Evolutionary conservation across 345 rosid species (phyloP).

Genomic region (Litchi chinensis): DNA sequence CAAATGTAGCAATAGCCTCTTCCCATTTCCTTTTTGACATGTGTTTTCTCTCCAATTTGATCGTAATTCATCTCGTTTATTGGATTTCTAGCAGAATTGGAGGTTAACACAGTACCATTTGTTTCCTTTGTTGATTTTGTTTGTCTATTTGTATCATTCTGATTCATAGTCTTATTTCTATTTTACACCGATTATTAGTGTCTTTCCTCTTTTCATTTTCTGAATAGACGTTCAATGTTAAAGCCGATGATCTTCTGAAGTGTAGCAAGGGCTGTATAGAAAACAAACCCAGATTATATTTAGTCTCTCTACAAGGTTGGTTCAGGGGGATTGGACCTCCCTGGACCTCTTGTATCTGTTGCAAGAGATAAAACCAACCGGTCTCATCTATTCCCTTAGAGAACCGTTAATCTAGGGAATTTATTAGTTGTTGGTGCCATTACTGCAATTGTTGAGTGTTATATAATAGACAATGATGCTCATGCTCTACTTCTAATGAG

Average conservation of each 20-base stretch:
- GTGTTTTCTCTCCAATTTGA: not conserved
- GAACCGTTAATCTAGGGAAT: not conserved
- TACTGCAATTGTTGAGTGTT: not conserved
- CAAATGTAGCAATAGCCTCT: not conserved
- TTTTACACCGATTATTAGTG: not conserved
- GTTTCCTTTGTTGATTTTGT: not conserved
- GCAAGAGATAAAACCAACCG: not conserved
- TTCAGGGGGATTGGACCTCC: not conserved
- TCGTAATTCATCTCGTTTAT: not conserved
- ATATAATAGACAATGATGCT: not conserved
- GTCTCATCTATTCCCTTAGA: not conserved
- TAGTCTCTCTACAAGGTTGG: not conserved
- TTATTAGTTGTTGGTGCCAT: not conserved
- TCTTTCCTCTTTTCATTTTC: not conserved
- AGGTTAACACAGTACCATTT: not conserved
- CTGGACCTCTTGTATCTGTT: not conserved
- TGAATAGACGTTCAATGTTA: not conserved
- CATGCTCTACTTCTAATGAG: not conserved
- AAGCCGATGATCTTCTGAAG: not conserved
- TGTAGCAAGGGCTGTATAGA: not conserved
- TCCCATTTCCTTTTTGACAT: not conserved
- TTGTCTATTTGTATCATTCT: not conserved
- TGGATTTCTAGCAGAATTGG: not conserved
- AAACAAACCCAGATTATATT: not conserved
- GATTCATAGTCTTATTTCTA: not conserved